phyloP scores from a whole-genome alignment of 1,139 yeast genomes.

The Geotrichum restrictum region DNA sequence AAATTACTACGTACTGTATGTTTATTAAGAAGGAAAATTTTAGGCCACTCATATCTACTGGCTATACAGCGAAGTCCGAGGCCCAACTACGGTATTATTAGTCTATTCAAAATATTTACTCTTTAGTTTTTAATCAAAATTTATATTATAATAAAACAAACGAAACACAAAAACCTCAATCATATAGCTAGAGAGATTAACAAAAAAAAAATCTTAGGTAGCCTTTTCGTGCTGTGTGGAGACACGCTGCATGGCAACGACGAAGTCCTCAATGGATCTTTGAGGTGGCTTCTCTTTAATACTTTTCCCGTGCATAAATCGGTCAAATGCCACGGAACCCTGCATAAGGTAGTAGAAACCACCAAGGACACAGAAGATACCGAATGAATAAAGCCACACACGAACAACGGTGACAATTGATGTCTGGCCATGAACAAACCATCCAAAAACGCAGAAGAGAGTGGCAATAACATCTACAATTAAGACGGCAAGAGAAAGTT shows the following conservation, averaged over 20 bases:
- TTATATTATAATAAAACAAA: background rate
- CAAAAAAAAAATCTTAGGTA: constrained; percentile 24
- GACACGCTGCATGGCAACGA: constrained; percentile 96
- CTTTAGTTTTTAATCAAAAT: background rate
- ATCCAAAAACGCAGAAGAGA: constrained; percentile 64
- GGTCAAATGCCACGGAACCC: constrained; percentile 80
- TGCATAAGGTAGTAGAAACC: constrained; percentile 71
- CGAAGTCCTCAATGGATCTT: constrained; percentile 90
- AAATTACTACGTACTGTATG: no score
- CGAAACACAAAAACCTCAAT: background rate
- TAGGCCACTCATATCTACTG: no score
- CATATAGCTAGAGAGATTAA: constrained; percentile 3
- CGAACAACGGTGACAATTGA: constrained; percentile 65
- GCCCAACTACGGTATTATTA: no score
- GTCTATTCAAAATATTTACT: no score
- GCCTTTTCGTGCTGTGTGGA: constrained; percentile 91
- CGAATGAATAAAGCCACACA: constrained; percentile 66
- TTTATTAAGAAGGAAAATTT: no score
- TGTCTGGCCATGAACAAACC: constrained; percentile 70
- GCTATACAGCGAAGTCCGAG: no score
- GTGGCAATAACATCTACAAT: constrained; percentile 67
- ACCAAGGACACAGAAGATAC: constrained; percentile 67
- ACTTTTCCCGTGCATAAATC: constrained; percentile 89
- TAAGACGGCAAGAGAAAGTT: constrained; percentile 65
- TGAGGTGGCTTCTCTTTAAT: constrained; percentile 59